A percentile compares a stretch with the other conserved stretches of the same genome.
Evolutionary conservation across 441 rosid genomes (phyloP).

Genomic region (Lepidium campestre): DNA sequence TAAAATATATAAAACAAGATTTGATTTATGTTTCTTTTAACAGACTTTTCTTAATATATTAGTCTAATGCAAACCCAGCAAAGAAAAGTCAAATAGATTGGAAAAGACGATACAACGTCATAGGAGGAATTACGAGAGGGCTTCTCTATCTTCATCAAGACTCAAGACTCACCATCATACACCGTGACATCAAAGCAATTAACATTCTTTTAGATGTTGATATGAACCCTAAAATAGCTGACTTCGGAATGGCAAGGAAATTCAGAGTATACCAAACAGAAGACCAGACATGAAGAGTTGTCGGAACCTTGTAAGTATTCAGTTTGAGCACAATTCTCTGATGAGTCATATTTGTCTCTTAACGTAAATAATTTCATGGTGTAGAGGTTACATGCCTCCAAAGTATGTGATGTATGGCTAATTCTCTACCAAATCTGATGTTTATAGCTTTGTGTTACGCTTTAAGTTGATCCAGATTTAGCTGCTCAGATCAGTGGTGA

Average conservation of each 20-base stretch:
- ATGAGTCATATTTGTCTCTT: not conserved
- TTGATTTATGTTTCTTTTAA: not conserved
- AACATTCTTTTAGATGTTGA: slow-evolving; percentile 17
- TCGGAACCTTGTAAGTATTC: slow-evolving; percentile 32
- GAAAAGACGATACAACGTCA: slow-evolving; percentile 32
- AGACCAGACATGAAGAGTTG: slow-evolving; percentile 34
- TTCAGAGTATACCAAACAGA: slow-evolving; percentile 32
- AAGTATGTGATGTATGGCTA: slow-evolving; percentile 36
- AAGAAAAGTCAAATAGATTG: slow-evolving; percentile 34
- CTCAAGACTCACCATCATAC: slow-evolving; percentile 35
- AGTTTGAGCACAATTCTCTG: not conserved
- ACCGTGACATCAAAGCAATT: slow-evolving; percentile 22
- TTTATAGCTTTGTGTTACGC: slow-evolving; percentile 34
- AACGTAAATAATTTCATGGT: not conserved
- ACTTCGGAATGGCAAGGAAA: slow-evolving; percentile 35
- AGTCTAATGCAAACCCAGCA: slow-evolving; percentile 21
- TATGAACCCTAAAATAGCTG: slow-evolving; percentile 23
- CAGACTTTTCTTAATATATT: not conserved
- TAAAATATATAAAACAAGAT: not conserved
- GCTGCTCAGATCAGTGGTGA: too few species aligned
- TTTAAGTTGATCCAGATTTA: too few species aligned
- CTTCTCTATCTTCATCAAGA: slow-evolving; percentile 51
- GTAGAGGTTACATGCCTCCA: slow-evolving; percentile 10
- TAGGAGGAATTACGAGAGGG: slow-evolving; percentile 47
- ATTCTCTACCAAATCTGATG: slow-evolving; percentile 35